Evolutionary conservation across 208 protist species (phyloP), one percentile per base, ranked within the genome.

Genomic region (Acanthamoeba lenticulata): DNA sequence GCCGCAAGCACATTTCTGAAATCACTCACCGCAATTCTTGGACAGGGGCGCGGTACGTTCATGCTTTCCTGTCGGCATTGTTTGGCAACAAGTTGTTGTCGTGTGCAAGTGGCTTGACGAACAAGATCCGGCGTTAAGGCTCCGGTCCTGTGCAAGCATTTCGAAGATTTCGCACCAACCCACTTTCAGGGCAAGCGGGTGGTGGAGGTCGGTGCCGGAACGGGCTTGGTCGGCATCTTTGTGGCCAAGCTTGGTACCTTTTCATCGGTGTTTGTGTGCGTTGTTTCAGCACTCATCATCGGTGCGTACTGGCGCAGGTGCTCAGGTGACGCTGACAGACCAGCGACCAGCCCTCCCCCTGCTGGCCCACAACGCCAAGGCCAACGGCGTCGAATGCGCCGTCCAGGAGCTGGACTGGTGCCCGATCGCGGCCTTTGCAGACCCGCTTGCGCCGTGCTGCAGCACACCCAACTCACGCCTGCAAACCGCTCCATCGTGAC

Each of bases 291-390:
- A n/a, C n/a, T n/a, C n/a, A n/a, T n/a, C n/a, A n/a, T n/a, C n/a
- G n/a, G n/a, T n/a, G n/a, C n/a, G n/a, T n/a, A 85, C 55, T 42
- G 4, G 1, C 32, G 74, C 74, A 85, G 74, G 74, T 38, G 74
- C 74, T 7, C 49, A 85, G 74, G 74, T 85, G n/a, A 85, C 74
- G 74, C 74, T 85, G n/a, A 85, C 74, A 36, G 74, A 85, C n/a
- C 74, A 85, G 44, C 38, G 32, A 36, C 42, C 38, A 21, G 74
- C 74, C 5, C 74, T 85, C 55, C 74, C 74, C 24, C 44, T 85
- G 40, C 42, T 85, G n/a, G 74, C 38, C 74, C 55, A 85, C 74
- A 85, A 85, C 29, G 74, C 74, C 19, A 85, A 85, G 17, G 74
- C 74, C 2, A 85, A 85, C 74, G 55, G 55, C 74, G 74, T 85